These are phyloP conservation scores for Aspergillus sp. DNA, from an alignment of 2,329 filamentous ascomycete species.

Conservation along the genomic window DNA sequence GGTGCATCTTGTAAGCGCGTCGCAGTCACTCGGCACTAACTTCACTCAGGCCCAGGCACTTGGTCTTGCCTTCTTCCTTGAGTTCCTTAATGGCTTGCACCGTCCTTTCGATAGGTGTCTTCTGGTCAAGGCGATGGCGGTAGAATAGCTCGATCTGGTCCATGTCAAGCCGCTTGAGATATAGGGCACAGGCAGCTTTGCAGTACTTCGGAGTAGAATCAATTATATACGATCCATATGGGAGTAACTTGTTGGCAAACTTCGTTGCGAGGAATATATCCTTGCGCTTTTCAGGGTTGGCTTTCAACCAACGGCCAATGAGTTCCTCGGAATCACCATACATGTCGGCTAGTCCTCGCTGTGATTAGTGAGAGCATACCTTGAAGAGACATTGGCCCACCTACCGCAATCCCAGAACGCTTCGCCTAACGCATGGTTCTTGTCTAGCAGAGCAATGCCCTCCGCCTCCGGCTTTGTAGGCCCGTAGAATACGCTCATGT, in stretches of 20 bases:
- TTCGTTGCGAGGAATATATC: slow-evolving; percentile 53
- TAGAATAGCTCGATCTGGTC: slow-evolving; percentile 47
- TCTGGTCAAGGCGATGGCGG: slow-evolving; percentile 38
- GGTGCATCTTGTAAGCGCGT: slow-evolving; percentile 40
- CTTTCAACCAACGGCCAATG: slow-evolving; percentile 45
- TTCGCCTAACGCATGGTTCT: slow-evolving; percentile 39
- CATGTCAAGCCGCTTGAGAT: slow-evolving; percentile 37
- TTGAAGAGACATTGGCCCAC: too few species aligned
- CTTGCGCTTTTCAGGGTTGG: slow-evolving; percentile 36
- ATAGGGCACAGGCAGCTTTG: slow-evolving; percentile 37
- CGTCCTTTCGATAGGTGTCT: slow-evolving; percentile 35
- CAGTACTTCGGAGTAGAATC: slow-evolving; percentile 39
- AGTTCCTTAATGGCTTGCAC: slow-evolving; percentile 42
- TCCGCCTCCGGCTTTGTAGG: slow-evolving; percentile 33
- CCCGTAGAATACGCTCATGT: slow-evolving; percentile 27
- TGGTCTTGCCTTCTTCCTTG: slow-evolving; percentile 50
- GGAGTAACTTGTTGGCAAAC: slow-evolving; percentile 33
- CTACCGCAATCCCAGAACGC: slow-evolving; percentile 46
- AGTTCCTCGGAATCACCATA: slow-evolving; percentile 48
- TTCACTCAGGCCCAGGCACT: slow-evolving; percentile 44
- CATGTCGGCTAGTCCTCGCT: slow-evolving; percentile 31
- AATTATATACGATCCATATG: slow-evolving; percentile 13
- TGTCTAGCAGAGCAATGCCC: slow-evolving; percentile 42
- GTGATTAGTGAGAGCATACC: too few species aligned
- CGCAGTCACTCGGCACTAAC: slow-evolving; percentile 41